phyloP scores from a whole-genome alignment of 495 filamentous ascomycete genomes.

The Barbatosphaeria neglecta region DNA sequence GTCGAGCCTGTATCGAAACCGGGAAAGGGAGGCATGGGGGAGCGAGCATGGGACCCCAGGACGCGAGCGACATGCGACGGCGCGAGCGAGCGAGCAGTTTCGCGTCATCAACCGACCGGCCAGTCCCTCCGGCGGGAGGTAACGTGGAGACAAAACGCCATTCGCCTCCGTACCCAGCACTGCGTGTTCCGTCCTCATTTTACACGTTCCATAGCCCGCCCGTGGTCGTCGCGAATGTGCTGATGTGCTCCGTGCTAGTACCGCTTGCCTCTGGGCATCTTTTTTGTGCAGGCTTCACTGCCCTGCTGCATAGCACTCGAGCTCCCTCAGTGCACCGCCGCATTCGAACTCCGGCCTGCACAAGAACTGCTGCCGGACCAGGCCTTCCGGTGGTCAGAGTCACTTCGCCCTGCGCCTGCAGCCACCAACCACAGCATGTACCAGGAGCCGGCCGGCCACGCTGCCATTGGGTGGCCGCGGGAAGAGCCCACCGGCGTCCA shows the following conservation, averaged over 20 bases:
- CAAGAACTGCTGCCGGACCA: neutral
- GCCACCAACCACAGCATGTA: neutral
- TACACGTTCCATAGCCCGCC: too few relatives aligned
- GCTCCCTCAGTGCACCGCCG: too few relatives aligned
- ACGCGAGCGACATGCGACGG: neutral
- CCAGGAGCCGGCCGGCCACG: neutral
- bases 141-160: too few relatives aligned
- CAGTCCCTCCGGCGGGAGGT: neutral
- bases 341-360: too few relatives aligned
- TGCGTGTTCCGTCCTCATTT: too few relatives aligned
- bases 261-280: too few relatives aligned
- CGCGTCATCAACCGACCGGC: neutral
- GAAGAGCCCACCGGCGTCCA: too few relatives aligned
- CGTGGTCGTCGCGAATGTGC: too few relatives aligned
- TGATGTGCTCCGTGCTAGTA: too few relatives aligned
- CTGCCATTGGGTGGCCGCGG: neutral
- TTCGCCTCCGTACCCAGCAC: too few relatives aligned
- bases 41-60: neutral
- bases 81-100: neutral
- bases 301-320: too few relatives aligned
- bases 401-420: neutral
- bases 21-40: neutral
- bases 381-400: neutral
- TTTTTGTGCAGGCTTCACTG: too few relatives aligned
- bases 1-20: neutral